Evolutionary conservation across 2,329 filamentous ascomycete species (phyloP).

Genomic region (Drechslerella coelobrocha): DNA sequence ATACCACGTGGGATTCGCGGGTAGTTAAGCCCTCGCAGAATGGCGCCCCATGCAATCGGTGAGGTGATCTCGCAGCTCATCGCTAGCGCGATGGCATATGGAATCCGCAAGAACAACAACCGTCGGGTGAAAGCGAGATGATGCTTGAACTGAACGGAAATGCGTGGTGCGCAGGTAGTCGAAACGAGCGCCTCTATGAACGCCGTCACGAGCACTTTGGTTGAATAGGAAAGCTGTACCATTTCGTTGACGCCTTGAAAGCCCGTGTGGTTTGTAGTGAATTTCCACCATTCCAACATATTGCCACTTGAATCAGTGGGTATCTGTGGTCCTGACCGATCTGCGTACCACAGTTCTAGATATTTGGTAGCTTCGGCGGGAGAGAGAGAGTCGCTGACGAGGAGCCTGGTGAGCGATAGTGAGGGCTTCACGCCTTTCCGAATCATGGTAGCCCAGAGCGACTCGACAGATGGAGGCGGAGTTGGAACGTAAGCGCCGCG

Average conservation of each 20-base stretch:
- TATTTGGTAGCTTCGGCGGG: slow-evolving; percentile 23
- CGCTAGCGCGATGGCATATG: slow-evolving; percentile 41
- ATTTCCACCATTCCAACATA: background rate
- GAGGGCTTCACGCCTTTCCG: slow-evolving; percentile 28
- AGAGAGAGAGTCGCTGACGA: slow-evolving; percentile 15
- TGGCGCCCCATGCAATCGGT: slow-evolving; percentile 24
- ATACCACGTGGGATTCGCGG: slow-evolving; percentile 30
- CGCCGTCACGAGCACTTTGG: slow-evolving; percentile 21
- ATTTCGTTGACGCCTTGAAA: background rate
- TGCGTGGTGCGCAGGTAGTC: slow-evolving; percentile 21
- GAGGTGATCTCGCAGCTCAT: slow-evolving; percentile 14
- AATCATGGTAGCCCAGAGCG: slow-evolving; percentile 47
- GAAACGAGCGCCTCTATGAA: slow-evolving; percentile 30
- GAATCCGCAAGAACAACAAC: slow-evolving; percentile 28
- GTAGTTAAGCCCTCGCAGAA: slow-evolving; percentile 38
- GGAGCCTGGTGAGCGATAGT: slow-evolving; percentile 23
- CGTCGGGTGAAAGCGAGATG: slow-evolving; percentile 19
- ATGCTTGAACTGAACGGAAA: slow-evolving; percentile 7
- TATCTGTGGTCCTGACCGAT: slow-evolving; percentile 7
- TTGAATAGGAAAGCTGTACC: background rate
- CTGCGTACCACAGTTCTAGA: slow-evolving; percentile 33
- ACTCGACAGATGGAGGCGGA: slow-evolving; percentile 45
- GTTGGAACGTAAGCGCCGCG: slow-evolving; percentile 48
- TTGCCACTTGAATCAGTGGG: too few species aligned
- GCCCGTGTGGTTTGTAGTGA: background rate